Evolutionary conservation across 2,329 filamentous ascomycete species (phyloP).

Genomic region (Xylogone sp.): DNA sequence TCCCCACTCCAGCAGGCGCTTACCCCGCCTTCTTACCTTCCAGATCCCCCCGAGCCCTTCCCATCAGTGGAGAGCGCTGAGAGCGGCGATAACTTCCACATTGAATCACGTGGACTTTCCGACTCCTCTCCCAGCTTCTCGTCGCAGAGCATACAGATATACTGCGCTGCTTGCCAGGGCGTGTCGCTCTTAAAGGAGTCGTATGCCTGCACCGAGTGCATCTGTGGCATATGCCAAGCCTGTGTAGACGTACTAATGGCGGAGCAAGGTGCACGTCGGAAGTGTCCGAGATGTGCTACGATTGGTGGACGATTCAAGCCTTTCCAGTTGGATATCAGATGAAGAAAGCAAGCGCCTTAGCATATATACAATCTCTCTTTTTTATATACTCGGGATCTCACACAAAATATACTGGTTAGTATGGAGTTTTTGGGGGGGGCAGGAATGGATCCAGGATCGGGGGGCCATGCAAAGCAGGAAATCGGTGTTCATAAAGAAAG

Average conservation of each 20-base stretch:
- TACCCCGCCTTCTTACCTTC: slow-evolving; percentile 71
- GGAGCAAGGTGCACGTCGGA: slow-evolving; percentile 70
- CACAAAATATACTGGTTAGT: slow-evolving; percentile 6
- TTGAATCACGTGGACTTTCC: slow-evolving; percentile 59
- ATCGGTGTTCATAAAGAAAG: neutral
- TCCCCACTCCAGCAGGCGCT: slow-evolving; percentile 88
- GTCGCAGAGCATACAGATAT: slow-evolving; percentile 79
- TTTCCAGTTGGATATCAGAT: slow-evolving; percentile 79
- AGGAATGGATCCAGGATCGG: neutral
- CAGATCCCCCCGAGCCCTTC: slow-evolving; percentile 72
- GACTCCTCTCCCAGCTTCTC: slow-evolving; percentile 72
- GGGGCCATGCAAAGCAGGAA: neutral
- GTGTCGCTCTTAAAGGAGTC: slow-evolving; percentile 76
- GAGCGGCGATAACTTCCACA: slow-evolving; percentile 69
- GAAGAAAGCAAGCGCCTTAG: slow-evolving; percentile 12
- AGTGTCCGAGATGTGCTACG: slow-evolving; percentile 75
- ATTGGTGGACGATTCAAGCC: slow-evolving; percentile 80
- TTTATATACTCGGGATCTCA: slow-evolving; percentile 1
- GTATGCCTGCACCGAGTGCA: slow-evolving; percentile 94
- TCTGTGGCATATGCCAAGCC: slow-evolving; percentile 84
- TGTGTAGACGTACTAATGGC: slow-evolving; percentile 80
- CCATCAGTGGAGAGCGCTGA: slow-evolving; percentile 81
- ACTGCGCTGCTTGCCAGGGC: slow-evolving; percentile 82
- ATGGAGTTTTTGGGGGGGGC: slow-evolving; percentile 2
- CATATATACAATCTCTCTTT: neutral